A percentile compares a stretch with the other conserved stretches of the same genome.
phyloP scores from a whole-genome alignment of 1,139 yeast genomes.

The Pichia kudriavzevii region DNA sequence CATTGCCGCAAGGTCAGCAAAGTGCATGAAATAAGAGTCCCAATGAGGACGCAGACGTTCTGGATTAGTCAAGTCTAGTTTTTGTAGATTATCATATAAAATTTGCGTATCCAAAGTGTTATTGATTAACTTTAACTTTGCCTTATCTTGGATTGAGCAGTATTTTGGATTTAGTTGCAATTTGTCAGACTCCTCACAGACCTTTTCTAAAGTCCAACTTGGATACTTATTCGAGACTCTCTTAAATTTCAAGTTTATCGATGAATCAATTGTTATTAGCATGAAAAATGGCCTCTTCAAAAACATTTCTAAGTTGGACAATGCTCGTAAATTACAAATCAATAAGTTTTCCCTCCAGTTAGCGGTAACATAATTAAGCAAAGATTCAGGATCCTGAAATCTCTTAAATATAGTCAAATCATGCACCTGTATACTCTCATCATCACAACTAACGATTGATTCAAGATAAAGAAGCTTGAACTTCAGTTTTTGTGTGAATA shows the following conservation, averaged over 20 bases:
- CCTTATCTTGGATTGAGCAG: slow-evolving; percentile 32
- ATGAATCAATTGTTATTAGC: slow-evolving; percentile 75
- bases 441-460: too few relatives aligned
- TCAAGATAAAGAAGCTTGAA: slow-evolving; percentile 5
- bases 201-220: slow-evolving; percentile 32
- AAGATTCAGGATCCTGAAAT: too few relatives aligned
- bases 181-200: slow-evolving; percentile 22
- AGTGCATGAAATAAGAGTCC: slow-evolving; percentile 91
- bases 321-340: slow-evolving; percentile 41
- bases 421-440: background rate
- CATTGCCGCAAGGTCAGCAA: slow-evolving; percentile 88
- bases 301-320: slow-evolving; percentile 41
- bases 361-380: slow-evolving; percentile 58
- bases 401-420: background rate
- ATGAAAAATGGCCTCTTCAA: slow-evolving; percentile 79
- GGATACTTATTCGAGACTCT: slow-evolving; percentile 34
- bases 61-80: slow-evolving; percentile 46
- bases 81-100: slow-evolving; percentile 31
- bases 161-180: slow-evolving; percentile 2
- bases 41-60: slow-evolving; percentile 82
- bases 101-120: slow-evolving; percentile 34
- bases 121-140: slow-evolving; percentile 58
- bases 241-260: slow-evolving; percentile 46
- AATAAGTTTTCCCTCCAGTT: slow-evolving; percentile 66
- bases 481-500: slow-evolving; percentile 25